phyloP scores from a whole-genome alignment of 306 rosid species.

The Dryas alaskensis region DNA sequence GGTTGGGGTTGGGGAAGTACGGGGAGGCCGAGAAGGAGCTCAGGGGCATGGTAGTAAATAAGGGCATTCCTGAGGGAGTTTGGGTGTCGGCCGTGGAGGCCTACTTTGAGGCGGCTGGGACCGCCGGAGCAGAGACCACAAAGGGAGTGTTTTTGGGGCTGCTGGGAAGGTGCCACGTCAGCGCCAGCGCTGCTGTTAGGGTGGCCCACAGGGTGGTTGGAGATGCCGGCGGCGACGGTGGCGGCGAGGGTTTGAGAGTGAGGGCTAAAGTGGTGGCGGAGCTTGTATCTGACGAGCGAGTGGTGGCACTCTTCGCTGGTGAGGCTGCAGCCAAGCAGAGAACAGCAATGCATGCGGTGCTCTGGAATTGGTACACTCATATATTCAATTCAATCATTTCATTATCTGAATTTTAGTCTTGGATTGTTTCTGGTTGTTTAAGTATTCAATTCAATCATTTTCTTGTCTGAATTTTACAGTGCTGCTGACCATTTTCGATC shows the following conservation, averaged over 20 bases:
- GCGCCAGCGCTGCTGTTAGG: constrained; percentile 80
- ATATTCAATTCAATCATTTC: background rate
- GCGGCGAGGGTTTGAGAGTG: constrained; percentile 50
- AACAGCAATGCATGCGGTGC: constrained; percentile 73
- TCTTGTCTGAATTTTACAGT: constrained; percentile 35
- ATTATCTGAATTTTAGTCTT: background rate
- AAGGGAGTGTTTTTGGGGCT: constrained; percentile 88
- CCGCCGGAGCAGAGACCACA: constrained; percentile 86
- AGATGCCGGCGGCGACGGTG: constrained; percentile 24
- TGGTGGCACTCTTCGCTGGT: constrained; percentile 64
- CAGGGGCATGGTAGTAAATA: constrained; percentile 71
- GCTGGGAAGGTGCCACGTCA: constrained; percentile 80
- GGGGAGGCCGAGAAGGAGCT: constrained; percentile 87
- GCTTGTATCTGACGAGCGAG: constrained; percentile 86
- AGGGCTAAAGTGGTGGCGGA: constrained; percentile 85
- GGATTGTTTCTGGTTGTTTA: background rate
- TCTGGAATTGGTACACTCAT: constrained; percentile 79
- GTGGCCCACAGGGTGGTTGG: constrained; percentile 66
- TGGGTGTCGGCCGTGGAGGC: constrained; percentile 91
- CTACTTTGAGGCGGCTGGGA: constrained; percentile 63
- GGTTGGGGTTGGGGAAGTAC: constrained; percentile 74
- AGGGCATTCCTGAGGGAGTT: constrained; percentile 79
- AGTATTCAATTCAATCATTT: background rate
- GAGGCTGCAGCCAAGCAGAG: constrained; percentile 61
- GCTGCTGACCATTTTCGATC: constrained; percentile 78